These are phyloP conservation scores for Ogataea ramenticola DNA, from an alignment of 805 yeast species.

Conservation along the genomic window DNA sequence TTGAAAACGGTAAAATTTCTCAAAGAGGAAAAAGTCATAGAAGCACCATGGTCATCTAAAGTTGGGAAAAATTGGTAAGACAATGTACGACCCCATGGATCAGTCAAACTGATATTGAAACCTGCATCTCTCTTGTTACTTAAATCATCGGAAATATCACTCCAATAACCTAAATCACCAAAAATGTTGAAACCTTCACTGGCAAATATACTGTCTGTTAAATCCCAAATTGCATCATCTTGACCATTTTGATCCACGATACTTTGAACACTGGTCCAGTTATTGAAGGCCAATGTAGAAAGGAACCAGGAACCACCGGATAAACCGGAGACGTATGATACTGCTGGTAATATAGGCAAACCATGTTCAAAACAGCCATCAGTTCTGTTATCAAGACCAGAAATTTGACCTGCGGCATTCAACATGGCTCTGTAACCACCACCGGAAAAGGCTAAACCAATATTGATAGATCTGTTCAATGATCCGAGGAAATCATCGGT, in stretches of 20 bases:
- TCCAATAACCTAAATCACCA: slow-evolving; percentile 45
- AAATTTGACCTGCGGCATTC: slow-evolving; percentile 73
- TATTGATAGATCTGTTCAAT: slow-evolving; percentile 34
- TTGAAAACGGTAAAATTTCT: slow-evolving; percentile 54
- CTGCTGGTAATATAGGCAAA: slow-evolving; percentile 66
- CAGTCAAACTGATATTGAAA: slow-evolving; percentile 59
- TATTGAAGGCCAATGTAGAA: slow-evolving; percentile 59
- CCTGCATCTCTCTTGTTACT: slow-evolving; percentile 54
- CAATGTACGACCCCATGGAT: slow-evolving; percentile 73
- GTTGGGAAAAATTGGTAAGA: slow-evolving; percentile 67
- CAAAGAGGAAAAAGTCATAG: slow-evolving; percentile 49
- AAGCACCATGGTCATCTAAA: slow-evolving; percentile 54
- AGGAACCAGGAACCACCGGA: slow-evolving; percentile 85
- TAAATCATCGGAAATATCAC: slow-evolving; percentile 45
- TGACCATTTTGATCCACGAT: slow-evolving; percentile 35
- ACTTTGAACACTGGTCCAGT: slow-evolving; percentile 64
- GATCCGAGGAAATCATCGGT: slow-evolving; percentile 33
- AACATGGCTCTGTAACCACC: slow-evolving; percentile 92
- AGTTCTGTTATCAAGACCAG: slow-evolving; percentile 75
- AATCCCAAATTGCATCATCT: slow-evolving; percentile 58
- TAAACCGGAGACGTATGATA: slow-evolving; percentile 68
- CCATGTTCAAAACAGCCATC: slow-evolving; percentile 42
- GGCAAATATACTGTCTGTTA: slow-evolving; percentile 49
- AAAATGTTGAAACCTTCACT: slow-evolving; percentile 59
- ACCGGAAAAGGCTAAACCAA: slow-evolving; percentile 66